Evolutionary conservation across 1,284 basidiomycete species (phyloP).

Genomic region (Irpex sp.): DNA sequence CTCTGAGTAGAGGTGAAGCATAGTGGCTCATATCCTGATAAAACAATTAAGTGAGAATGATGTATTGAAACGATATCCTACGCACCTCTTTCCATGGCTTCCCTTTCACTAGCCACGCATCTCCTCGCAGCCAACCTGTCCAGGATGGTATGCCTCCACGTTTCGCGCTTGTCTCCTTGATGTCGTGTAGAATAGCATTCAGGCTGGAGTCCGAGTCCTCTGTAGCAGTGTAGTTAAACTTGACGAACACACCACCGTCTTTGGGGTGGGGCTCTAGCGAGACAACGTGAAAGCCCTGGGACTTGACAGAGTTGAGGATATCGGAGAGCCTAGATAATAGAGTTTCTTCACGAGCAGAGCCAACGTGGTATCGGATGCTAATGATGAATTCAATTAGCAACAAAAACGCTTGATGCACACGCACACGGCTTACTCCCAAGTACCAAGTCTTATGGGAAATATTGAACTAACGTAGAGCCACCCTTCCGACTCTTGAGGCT

Average conservation of each 20-base stretch:
- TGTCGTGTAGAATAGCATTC: conserved; percentile 43
- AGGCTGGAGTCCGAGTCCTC: conserved; percentile 37
- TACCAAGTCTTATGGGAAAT: conserved; percentile 49
- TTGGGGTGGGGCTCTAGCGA: conserved; percentile 64
- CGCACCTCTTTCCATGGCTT: conserved; percentile 81
- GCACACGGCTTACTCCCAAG: conserved; percentile 46
- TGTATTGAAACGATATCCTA: conserved; percentile 3
- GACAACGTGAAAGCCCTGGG: conserved; percentile 53
- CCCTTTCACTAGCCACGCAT: conserved; percentile 80
- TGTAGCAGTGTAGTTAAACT: conserved; percentile 61
- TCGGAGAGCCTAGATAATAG: conserved; percentile 45
- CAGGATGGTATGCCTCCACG: conserved; percentile 65
- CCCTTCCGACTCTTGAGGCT: conserved; percentile 29
- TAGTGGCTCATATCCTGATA: conserved; percentile 81
- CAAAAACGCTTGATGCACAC: neutral
- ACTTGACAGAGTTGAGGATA: conserved; percentile 47
- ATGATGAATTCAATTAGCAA: conserved; percentile 1
- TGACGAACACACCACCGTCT: conserved; percentile 86
- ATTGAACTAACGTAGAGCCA: conserved; percentile 55
- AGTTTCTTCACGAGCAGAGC: conserved; percentile 49
- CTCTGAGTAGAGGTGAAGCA: conserved; percentile 67
- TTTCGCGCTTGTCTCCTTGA: conserved; percentile 39
- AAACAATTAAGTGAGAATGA: neutral
- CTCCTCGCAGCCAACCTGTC: conserved; percentile 50
- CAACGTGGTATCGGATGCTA: conserved; percentile 63